These are phyloP conservation scores for Vaccinium macrocarpon DNA, from an alignment of 148 eudicot genomes.

Conservation along the genomic window DNA sequence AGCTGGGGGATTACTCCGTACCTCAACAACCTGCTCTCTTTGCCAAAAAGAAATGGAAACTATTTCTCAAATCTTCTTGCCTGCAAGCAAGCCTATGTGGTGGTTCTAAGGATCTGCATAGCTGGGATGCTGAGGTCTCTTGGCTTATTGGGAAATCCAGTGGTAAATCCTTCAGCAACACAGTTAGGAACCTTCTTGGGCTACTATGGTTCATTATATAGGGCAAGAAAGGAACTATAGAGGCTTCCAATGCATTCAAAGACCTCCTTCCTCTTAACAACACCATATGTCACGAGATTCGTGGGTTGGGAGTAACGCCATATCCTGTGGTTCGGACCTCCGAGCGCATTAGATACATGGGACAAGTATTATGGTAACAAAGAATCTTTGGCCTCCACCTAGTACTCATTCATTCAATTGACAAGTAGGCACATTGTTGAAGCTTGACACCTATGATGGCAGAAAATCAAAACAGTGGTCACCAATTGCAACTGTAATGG, in stretches of 20 bases:
- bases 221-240: too few species aligned
- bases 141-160: neutral
- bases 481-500: neutral
- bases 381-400: neutral
- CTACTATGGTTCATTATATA: too few species aligned
- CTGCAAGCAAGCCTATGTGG: neutral
- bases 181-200: neutral
- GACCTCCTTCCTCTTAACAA: too few species aligned
- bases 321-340: neutral
- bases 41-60: neutral
- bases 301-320: neutral
- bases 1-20: neutral
- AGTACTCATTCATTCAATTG: neutral
- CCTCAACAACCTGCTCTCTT: neutral
- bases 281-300: neutral
- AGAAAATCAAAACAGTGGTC: neutral
- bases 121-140: neutral
- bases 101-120: neutral
- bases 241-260: too few species aligned
- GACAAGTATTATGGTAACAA: neutral
- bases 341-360: neutral
- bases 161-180: neutral
- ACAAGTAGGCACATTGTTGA: neutral
- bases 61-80: neutral
- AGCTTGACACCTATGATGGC: neutral